Conservation (phyloP, 2,329 filamentous ascomycete species). For the Fusarium marasasianum region DNA sequence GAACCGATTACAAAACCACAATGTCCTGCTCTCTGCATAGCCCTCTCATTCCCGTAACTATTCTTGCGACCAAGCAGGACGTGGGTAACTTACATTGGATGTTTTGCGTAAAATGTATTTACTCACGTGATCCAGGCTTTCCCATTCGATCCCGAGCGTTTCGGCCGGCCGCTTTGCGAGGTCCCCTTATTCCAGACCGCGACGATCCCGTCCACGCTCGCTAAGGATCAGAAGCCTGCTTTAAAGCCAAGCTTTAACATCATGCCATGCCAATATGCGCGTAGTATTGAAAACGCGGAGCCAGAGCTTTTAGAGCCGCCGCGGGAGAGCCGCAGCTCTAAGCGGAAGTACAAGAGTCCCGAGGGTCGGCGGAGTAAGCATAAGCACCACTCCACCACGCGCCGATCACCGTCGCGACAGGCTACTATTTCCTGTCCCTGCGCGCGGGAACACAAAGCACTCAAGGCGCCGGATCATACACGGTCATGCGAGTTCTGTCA, state of each 20-base stretch:
- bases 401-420: not conserved
- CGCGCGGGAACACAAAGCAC: not conserved
- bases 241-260: not conserved
- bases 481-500: not conserved
- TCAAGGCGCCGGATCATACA: not conserved
- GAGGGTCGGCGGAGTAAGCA: not conserved
- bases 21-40: not conserved
- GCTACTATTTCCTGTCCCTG: not conserved
- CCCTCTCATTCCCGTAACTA: not conserved
- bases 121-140: slow-evolving; percentile 8
- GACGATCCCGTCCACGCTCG: not conserved
- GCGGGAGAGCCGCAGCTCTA: not conserved
- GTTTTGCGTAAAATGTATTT: not conserved
- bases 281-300: not conserved
- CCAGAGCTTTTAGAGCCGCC: not conserved
- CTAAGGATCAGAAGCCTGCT: not conserved
- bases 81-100: not conserved
- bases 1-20: not conserved
- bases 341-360: not conserved
- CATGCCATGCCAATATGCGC: not conserved
- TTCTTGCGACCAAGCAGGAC: not conserved
- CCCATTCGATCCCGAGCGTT: not conserved
- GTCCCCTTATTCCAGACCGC: slow-evolving; percentile 5
- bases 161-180: slow-evolving; percentile 9
- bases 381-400: not conserved